Evolutionary conservation across 768 basidiomycete species (phyloP), one percentile per base, ranked within the genome.

Genomic region (Melanogaster broomeanus): DNA sequence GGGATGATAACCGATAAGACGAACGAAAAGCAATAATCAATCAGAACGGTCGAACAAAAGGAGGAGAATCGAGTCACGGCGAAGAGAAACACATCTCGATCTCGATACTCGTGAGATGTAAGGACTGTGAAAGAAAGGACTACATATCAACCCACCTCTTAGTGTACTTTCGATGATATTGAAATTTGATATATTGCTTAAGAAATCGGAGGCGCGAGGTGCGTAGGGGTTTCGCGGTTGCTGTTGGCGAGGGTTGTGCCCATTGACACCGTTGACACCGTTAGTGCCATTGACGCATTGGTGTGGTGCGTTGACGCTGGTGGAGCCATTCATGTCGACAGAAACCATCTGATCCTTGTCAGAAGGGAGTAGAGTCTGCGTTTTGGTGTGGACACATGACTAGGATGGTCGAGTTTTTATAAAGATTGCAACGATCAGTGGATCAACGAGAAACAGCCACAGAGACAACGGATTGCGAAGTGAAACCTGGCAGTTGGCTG

Each of bases 101-200:
- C n/a, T 16, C 35, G 35, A 37, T 38, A 27, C 31, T n/a, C 19
- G 27, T 38, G 22, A 41, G 22, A 24, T 31, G 12, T 12, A 13
- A 31, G 31, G 31, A 12, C 15, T 31, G 31, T 44, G 4, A 27
- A n/a, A 30, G 19, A 22, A 39, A 22, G 15, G 25, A 24, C 9
- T 38, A 30, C 11, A 22, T 10, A 8, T 27, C 42, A 30, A 75
- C 82, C 47, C 37, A 93, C 94, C 93, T 83, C 96, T 78, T 51
- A 98, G 82, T 4, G 96, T 98, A 62, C 90, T 93, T 74, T 98
- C 94, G 66, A 98, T 98, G 73, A 97, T 98, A 71, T 86, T 91
- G 74, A 93, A 94, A 75, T 93, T 93, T 41, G 85, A 92, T 62
- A 92, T 74, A 68, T 97, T 97, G 69, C 88, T 94, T 57, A 96